These are phyloP conservation scores for Phytophthora fragariae DNA, from an alignment of 352 stramenopile species.

Conservation along the genomic window DNA sequence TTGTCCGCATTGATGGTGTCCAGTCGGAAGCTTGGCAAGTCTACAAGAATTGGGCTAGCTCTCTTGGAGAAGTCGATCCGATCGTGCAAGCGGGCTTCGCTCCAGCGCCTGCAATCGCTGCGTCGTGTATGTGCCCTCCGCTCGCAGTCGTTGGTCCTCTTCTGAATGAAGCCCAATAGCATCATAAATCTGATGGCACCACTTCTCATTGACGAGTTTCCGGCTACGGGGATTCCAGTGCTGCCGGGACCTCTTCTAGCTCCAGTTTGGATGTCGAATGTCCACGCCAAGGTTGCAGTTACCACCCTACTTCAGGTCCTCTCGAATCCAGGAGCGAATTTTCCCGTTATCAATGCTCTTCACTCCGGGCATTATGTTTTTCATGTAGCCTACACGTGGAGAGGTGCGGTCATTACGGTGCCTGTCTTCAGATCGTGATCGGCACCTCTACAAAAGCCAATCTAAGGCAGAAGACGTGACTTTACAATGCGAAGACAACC, in stretches of 20 bases:
- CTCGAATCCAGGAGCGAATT: constrained; percentile 1
- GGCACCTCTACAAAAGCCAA: not conserved
- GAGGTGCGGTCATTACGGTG: not conserved
- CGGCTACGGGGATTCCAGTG: not conserved
- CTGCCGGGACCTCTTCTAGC: not conserved
- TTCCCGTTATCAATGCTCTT: not conserved
- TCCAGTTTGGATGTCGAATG: constrained; percentile 2
- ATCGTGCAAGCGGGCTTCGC: not conserved
- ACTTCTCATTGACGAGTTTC: not conserved
- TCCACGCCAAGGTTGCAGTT: not conserved
- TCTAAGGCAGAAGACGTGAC: too few species aligned
- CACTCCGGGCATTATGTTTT: not conserved
- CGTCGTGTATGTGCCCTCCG: not conserved
- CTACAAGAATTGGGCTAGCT: constrained; percentile 2
- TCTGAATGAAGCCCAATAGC: not conserved
- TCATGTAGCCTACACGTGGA: constrained; percentile 1
- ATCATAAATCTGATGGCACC: constrained; percentile 1
- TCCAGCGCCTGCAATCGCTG: not conserved
- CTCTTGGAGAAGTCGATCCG: not conserved
- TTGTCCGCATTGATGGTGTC: constrained; percentile 2
- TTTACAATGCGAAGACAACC: too few species aligned
- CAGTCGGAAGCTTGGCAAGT: constrained; percentile 6
- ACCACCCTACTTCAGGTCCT: not conserved
- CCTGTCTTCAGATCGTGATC: constrained; percentile 1
- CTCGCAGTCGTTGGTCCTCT: not conserved